These are phyloP conservation scores for Fusarium equiseti DNA, from an alignment of 2,329 filamentous ascomycete genomes.

Conservation along the genomic window DNA sequence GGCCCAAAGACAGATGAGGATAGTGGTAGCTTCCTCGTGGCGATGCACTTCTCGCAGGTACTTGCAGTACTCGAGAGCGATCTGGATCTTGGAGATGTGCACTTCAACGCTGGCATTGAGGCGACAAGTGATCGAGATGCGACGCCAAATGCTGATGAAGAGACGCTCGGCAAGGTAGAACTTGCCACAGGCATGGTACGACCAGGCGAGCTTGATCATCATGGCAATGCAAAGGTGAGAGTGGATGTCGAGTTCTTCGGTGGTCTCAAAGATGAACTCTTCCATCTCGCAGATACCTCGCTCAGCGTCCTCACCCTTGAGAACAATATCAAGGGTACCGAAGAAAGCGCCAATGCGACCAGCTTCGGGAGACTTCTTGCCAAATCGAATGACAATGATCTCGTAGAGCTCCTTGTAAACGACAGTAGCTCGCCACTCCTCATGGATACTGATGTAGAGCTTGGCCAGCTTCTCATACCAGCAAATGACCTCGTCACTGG, in stretches of 20 bases:
- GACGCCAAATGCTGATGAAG: constrained; percentile 56
- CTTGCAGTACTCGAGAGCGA: constrained; percentile 54
- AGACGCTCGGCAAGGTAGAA: constrained; percentile 54
- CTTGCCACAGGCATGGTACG: constrained; percentile 51
- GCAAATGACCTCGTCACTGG: constrained; percentile 53
- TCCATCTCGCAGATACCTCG: constrained; percentile 50
- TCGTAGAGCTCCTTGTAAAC: constrained; percentile 53
- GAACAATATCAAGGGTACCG: constrained; percentile 51
- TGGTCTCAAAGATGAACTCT: constrained; percentile 53
- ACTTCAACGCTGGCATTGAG: constrained; percentile 49
- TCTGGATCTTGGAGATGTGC: constrained; percentile 54
- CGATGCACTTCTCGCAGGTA: constrained; percentile 52
- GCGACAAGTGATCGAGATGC: constrained; percentile 51
- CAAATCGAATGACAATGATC: constrained; percentile 50
- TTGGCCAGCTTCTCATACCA: constrained; percentile 54
- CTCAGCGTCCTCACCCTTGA: constrained; percentile 46
- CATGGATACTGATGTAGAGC: constrained; percentile 53
- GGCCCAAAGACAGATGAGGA: constrained; percentile 56
- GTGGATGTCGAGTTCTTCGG: constrained; percentile 51
- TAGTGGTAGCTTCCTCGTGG: constrained; percentile 53
- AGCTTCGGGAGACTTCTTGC: constrained; percentile 50
- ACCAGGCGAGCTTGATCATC: constrained; percentile 52
- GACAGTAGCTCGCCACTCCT: constrained; percentile 50
- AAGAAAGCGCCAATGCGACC: constrained; percentile 49
- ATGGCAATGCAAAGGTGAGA: constrained; percentile 52